Evolutionary conservation across 192 early-diverging fungal genomes (phyloP).

Genomic region (Gonapodya prolifera): DNA sequence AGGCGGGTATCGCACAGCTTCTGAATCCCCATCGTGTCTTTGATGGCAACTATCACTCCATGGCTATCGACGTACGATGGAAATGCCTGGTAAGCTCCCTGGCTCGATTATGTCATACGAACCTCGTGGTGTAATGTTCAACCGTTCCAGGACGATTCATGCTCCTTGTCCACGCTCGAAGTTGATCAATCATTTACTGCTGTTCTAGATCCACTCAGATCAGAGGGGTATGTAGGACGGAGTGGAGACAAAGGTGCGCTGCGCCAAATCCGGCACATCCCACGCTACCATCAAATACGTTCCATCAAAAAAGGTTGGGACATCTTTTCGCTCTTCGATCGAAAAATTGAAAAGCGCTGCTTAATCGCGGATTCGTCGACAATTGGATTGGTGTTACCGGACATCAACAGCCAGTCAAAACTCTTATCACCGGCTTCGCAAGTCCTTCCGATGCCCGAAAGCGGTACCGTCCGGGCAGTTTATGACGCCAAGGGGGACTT

Average conservation of each 20-base stretch:
- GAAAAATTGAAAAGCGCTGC: constrained; percentile 27
- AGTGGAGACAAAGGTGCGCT: background rate
- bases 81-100: constrained; percentile 16
- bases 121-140: background rate
- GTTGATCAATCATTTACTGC: constrained; percentile 65
- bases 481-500: background rate
- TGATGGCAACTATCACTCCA: constrained; percentile 82
- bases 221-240: background rate
- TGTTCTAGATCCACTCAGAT: constrained; percentile 61
- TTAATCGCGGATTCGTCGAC: constrained; percentile 29
- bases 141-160: constrained; percentile 22
- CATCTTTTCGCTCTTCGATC: constrained; percentile 33
- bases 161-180: constrained; percentile 34
- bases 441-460: background rate
- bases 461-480: background rate
- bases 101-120: background rate
- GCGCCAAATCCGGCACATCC: constrained; percentile 29
- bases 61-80: constrained; percentile 58
- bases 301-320: constrained; percentile 24
- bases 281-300: constrained; percentile 9
- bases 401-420: constrained; percentile 2
- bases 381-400: constrained; percentile 16
- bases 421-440: background rate
- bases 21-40: constrained; percentile 86
- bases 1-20: constrained; percentile 75